These are phyloP conservation scores for Acacia pycnantha DNA, from an alignment of 331 rosid species.

Conservation along the genomic window DNA sequence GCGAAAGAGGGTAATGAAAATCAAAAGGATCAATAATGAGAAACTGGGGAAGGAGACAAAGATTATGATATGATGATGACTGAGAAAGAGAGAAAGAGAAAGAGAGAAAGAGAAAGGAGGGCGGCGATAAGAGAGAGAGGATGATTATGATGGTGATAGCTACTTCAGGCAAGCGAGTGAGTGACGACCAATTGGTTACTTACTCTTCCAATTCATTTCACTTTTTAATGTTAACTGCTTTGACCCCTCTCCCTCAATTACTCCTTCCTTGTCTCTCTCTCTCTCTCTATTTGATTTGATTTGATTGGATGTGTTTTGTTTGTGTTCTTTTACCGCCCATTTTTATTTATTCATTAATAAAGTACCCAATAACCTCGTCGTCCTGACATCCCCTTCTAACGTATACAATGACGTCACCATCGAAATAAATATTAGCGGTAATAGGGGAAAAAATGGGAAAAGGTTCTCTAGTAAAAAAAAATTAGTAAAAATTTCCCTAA, in stretches of 20 bases:
- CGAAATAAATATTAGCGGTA: no score
- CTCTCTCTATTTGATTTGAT: neutral
- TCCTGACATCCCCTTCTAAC: neutral
- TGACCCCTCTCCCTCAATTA: neutral
- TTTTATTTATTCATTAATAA: neutral
- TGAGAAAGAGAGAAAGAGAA: neutral
- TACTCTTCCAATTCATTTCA: neutral
- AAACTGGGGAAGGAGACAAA: neutral
- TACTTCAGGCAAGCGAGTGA: neutral
- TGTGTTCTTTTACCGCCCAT: neutral
- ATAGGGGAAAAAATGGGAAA: no score
- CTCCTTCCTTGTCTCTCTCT: neutral
- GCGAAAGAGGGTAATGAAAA: neutral
- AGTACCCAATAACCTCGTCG: neutral
- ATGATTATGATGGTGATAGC: neutral
- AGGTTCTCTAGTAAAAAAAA: no score
- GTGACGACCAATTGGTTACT: neutral
- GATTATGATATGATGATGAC: neutral
- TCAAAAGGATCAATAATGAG: neutral
- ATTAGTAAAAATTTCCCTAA: no score
- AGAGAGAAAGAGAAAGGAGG: neutral
- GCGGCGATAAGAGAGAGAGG: neutral
- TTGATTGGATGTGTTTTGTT: neutral
- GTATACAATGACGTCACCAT: neutral
- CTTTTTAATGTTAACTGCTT: neutral